Conservation (phyloP, 1,284 basidiomycete genomes). For the Inonotus hispidus region DNA sequence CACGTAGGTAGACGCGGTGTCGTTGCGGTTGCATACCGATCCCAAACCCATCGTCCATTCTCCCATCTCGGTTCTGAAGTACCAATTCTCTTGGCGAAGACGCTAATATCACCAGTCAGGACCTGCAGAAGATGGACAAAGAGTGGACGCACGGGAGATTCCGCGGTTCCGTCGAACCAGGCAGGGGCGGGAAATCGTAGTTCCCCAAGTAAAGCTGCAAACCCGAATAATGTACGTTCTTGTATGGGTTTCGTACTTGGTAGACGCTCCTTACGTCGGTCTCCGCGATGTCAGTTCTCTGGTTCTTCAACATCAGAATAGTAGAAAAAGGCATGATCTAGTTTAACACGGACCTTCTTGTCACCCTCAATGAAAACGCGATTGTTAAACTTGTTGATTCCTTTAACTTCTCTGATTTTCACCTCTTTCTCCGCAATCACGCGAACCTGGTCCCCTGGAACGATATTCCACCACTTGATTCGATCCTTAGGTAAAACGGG, state of each 20-base stretch:
- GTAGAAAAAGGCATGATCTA: background rate
- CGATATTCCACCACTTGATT: slow-evolving; percentile 81
- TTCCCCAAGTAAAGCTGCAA: slow-evolving; percentile 72
- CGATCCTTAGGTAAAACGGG: slow-evolving; percentile 57
- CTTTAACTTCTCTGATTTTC: slow-evolving; percentile 59
- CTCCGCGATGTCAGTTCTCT: slow-evolving; percentile 8
- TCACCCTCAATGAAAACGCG: slow-evolving; percentile 60
- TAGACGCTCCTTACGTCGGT: slow-evolving; percentile 9
- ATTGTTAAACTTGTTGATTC: slow-evolving; percentile 68
- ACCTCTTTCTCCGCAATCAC: slow-evolving; percentile 58
- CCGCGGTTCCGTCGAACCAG: slow-evolving; percentile 36
- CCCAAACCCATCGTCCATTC: slow-evolving; percentile 52
- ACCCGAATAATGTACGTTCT: slow-evolving; percentile 68
- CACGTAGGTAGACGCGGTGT: slow-evolving; percentile 49
- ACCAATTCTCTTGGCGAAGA: slow-evolving; percentile 68
- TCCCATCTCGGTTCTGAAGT: slow-evolving; percentile 56
- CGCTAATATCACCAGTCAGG: slow-evolving; percentile 36
- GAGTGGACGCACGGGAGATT: slow-evolving; percentile 40
- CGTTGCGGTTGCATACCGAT: slow-evolving; percentile 61
- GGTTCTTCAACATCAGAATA: background rate
- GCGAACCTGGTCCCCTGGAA: slow-evolving; percentile 75
- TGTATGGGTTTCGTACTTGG: slow-evolving; percentile 21
- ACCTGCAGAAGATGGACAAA: background rate
- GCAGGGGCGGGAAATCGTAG: slow-evolving; percentile 48
- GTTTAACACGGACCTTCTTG: slow-evolving; percentile 14